A percentile compares a stretch with the other conserved stretches of the same genome.
These are phyloP conservation scores for Myxozyma vanderwaltii DNA, from an alignment of 805 yeast species.

Conservation along the genomic window DNA sequence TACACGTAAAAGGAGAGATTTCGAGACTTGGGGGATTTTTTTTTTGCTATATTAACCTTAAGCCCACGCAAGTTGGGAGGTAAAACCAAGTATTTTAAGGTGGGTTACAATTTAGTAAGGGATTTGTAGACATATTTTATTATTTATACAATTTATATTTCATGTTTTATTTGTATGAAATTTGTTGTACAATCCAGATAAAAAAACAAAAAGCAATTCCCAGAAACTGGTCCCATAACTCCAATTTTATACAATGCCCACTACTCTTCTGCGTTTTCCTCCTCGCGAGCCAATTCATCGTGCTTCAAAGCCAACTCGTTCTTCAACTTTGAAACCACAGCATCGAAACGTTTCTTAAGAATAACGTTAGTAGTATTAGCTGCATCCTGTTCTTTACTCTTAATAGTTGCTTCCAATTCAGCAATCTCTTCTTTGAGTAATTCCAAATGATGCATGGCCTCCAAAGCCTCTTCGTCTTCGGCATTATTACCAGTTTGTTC, in stretches of 20 bases:
- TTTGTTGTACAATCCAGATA: background rate
- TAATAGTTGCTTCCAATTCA: conserved; percentile 77
- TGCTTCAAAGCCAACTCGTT: conserved; percentile 81
- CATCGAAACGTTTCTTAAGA: conserved; percentile 81
- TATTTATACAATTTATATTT: too few species aligned
- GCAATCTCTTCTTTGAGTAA: conserved; percentile 80
- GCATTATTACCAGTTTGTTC: conserved; percentile 57
- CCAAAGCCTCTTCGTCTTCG: conserved; percentile 57
- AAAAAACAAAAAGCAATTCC: background rate
- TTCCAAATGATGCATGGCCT: conserved; percentile 63
- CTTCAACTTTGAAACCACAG: conserved; percentile 73
- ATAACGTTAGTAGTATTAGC: conserved; percentile 76
- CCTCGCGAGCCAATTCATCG: conserved; percentile 55
- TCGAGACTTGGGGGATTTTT: background rate
- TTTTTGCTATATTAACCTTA: background rate
- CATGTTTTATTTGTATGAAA: too few species aligned
- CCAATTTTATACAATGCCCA: background rate
- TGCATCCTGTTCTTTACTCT: conserved; percentile 70
- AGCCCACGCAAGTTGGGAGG: conserved; percentile 1
- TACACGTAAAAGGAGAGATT: background rate
- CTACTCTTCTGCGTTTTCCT: conserved; percentile 12
- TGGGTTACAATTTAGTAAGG: conserved; percentile 9
- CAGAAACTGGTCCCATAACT: background rate
- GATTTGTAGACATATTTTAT: too few species aligned
- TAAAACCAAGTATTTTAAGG: background rate